Evolutionary conservation across 2,329 filamentous ascomycete genomes (phyloP), one percentile per base, ranked within the genome.

Genomic region (Dactylella cylindrospora): DNA sequence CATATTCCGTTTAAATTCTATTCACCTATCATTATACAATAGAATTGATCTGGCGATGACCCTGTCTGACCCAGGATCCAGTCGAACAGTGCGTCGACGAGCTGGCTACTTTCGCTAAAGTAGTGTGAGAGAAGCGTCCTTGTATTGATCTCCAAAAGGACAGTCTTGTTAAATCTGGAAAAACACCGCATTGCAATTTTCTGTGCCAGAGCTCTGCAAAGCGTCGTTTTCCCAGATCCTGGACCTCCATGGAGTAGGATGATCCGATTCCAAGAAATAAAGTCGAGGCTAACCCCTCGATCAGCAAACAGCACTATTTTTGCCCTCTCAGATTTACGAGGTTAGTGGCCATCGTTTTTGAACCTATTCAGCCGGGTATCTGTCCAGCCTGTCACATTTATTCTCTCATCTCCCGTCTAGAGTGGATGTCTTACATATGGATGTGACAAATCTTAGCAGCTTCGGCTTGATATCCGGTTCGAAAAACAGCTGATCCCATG

Each of bases 131-230:
- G 65, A 5, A 69, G 44, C 22, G 51, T 67, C 22, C 68, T 67
- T 13, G 64, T 67, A 28, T 68, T 67, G 35, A 69, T 66, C 44
- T 69, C 67, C 7, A 68, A 38, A 3, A 69, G 29, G 19, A 64
- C 40, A 13, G 47, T 64, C 12, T 60, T 50, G 8, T 59, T 65
- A 54, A 67, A 69, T 20, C 55, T 65, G n/a, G 49, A 66, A 2
- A 67, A 67, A 17, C 67, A 64, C 7, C 68, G 61, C 33, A 68
- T 68, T 12, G 68, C 67, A n/a, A 68, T 50, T 38, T 69, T 69
- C 28, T 69, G 67, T 19, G 68, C 67, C 13, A 69, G 52, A 23
- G 68, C 66, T 13, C 65, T 35, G n/a, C 55, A 68, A 9, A 68
- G 55, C 26, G 64, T 66, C 5, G 67, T 69, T 61, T 69, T 68